Evolutionary conservation across 2,329 filamentous ascomycete genomes (phyloP).

Genomic region (Epichloe sp.): DNA sequence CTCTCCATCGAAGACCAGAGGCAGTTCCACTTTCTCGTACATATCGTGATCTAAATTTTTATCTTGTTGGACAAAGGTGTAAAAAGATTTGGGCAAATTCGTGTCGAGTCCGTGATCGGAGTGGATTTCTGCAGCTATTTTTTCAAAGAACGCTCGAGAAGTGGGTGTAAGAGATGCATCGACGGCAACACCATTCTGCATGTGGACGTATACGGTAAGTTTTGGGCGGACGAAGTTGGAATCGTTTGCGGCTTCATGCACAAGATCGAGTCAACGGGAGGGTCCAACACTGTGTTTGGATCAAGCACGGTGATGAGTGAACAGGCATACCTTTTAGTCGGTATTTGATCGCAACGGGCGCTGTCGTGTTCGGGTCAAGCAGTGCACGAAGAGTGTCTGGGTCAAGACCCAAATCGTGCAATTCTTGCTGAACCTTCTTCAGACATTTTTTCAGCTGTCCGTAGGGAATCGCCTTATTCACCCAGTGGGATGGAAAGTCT

Average conservation of each 20-base stretch:
- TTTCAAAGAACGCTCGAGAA: conserved; percentile 50
- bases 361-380: conserved; percentile 36
- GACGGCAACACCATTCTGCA: conserved; percentile 51
- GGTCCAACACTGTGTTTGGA: neutral
- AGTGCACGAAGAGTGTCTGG: conserved; percentile 55
- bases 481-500: conserved; percentile 61
- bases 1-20: conserved; percentile 61
- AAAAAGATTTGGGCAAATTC: neutral
- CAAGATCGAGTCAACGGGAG: neutral
- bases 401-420: conserved; percentile 58
- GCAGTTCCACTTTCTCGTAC: conserved; percentile 49
- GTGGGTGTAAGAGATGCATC: conserved; percentile 54
- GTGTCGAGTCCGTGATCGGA: conserved; percentile 3
- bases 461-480: conserved; percentile 70
- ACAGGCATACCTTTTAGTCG: conserved; percentile 33
- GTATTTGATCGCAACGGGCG: conserved; percentile 38
- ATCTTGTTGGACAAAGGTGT: conserved; percentile 1
- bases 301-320: neutral
- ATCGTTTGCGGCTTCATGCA: conserved; percentile 21
- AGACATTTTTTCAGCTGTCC: conserved; percentile 79
- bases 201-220: conserved; percentile 55
- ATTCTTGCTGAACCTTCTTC: conserved; percentile 62
- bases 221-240: conserved; percentile 47
- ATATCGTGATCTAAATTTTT: conserved; percentile 1
- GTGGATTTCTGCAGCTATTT: conserved; percentile 36